Evolutionary conservation across 1,284 basidiomycete genomes (phyloP).

Genomic region (Leccinum angustisporum): DNA sequence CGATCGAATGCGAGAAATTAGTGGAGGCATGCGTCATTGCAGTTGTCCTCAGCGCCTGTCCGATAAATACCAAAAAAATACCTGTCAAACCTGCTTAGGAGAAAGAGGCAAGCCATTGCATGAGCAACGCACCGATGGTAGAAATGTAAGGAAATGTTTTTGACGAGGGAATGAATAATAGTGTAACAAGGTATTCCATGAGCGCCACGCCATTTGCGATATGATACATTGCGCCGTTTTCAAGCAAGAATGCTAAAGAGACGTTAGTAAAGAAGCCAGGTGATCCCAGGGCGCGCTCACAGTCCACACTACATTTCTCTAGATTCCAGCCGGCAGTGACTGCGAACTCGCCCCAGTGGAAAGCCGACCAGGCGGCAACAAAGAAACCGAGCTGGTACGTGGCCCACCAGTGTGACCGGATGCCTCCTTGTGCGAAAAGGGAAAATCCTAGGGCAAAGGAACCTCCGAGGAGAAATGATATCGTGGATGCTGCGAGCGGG

Average conservation of each 20-base stretch:
- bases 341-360: constrained; percentile 94
- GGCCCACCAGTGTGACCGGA: constrained; percentile 56
- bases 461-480: constrained; percentile 74
- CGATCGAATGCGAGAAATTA: constrained; percentile 91
- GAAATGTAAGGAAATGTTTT: constrained; percentile 60
- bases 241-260: constrained; percentile 83
- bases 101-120: background rate
- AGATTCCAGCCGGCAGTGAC: constrained; percentile 96
- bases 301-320: constrained; percentile 89
- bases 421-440: constrained; percentile 49
- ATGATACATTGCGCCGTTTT: constrained; percentile 88
- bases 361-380: constrained; percentile 75
- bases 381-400: constrained; percentile 84
- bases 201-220: constrained; percentile 81
- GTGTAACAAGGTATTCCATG: constrained; percentile 75
- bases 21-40: constrained; percentile 96
- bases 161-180: constrained; percentile 62
- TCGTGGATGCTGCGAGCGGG: constrained; percentile 67
- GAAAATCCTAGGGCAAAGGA: constrained; percentile 56
- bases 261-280: background rate
- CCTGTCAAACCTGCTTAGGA: constrained; percentile 43
- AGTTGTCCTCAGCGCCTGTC: constrained; percentile 79
- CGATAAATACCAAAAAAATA: constrained; percentile 59
- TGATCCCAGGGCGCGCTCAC: constrained; percentile 50
- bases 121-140: constrained; percentile 48